Evolutionary conservation across 2,329 filamentous ascomycete species (phyloP).

Genomic region (Trichophyton equinum): DNA sequence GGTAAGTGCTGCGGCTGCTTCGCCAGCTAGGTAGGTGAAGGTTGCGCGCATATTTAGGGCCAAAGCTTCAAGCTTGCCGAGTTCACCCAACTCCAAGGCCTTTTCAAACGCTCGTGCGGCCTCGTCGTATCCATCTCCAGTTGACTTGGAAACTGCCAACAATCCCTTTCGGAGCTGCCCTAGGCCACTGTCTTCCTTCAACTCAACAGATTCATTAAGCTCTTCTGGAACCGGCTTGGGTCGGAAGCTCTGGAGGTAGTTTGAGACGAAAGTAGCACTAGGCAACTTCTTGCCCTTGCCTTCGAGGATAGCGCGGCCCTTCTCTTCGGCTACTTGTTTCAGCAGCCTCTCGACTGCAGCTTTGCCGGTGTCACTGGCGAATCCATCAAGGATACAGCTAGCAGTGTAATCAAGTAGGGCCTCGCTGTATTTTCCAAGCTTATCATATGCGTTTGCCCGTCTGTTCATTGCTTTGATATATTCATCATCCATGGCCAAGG

Average conservation of each 20-base stretch:
- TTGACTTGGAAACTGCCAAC: constrained; percentile 69
- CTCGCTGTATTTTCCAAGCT: constrained; percentile 80
- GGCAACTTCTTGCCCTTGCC: constrained; percentile 75
- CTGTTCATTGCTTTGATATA: constrained; percentile 98
- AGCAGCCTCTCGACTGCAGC: constrained; percentile 83
- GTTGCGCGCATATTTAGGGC: constrained; percentile 96
- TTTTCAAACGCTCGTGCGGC: constrained; percentile 76
- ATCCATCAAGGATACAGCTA: constrained; percentile 96
- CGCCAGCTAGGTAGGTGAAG: constrained; percentile 83
- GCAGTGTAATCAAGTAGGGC: constrained; percentile 95
- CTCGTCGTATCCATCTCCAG: constrained; percentile 81
- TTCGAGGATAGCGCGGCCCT: constrained; percentile 77
- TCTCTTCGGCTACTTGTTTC: constrained; percentile 92
- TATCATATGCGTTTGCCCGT: constrained; percentile 90
- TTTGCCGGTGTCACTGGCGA: constrained; percentile 81
- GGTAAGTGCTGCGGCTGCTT: constrained; percentile 66
- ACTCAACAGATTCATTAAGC: constrained; percentile 67
- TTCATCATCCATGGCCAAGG: constrained; percentile 82
- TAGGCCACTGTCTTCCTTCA: constrained; percentile 65
- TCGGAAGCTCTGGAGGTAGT: constrained; percentile 98
- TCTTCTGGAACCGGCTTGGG: constrained; percentile 65
- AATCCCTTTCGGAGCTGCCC: constrained; percentile 78
- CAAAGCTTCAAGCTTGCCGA: constrained; percentile 73
- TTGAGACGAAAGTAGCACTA: constrained; percentile 91
- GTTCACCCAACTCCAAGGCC: constrained; percentile 67